Conservation (phyloP, 768 basidiomycete species). For the Pleurotus eryngii region DNA sequence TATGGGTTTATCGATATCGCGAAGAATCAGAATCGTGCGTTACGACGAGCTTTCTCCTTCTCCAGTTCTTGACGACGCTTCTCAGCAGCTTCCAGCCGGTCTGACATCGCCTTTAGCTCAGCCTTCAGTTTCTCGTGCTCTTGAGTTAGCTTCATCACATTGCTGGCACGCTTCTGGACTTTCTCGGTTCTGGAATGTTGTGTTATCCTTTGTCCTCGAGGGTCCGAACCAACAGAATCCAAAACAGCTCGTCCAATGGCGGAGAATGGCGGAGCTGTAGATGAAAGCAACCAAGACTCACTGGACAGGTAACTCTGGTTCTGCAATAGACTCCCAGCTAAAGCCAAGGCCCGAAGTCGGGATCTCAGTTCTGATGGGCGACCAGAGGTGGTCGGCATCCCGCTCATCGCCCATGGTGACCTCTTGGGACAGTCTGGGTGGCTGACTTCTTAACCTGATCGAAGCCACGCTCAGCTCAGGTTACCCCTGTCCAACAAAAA, state of each 20-base stretch:
- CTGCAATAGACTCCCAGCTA: slow-evolving; percentile 38
- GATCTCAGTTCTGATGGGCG: slow-evolving; percentile 46
- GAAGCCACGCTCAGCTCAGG: neutral
- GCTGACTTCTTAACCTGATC: slow-evolving; percentile 7
- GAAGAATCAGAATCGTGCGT: slow-evolving; percentile 10
- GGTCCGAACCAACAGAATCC: neutral
- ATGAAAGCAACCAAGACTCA: slow-evolving; percentile 35
- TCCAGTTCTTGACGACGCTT: slow-evolving; percentile 48
- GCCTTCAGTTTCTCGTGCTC: slow-evolving; percentile 80
- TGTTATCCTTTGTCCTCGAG: slow-evolving; percentile 14
- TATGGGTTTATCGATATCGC: neutral
- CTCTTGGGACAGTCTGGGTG: neutral
- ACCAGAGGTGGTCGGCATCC: slow-evolving; percentile 15
- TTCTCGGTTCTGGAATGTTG: slow-evolving; percentile 37
- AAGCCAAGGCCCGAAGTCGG: slow-evolving; percentile 42
- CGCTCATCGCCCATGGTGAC: slow-evolving; percentile 17
- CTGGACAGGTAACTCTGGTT: slow-evolving; percentile 28
- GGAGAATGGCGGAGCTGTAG: neutral
- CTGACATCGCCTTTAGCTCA: slow-evolving; percentile 72
- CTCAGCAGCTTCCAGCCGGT: slow-evolving; percentile 73
- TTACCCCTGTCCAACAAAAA: slow-evolving; percentile 6
- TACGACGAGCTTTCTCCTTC: slow-evolving; percentile 24
- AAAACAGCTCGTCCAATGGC: neutral
- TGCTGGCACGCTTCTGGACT: slow-evolving; percentile 71
- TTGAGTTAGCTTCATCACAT: slow-evolving; percentile 70